A percentile compares a stretch with the other conserved stretches of the same genome.
phyloP scores from a whole-genome alignment of 495 filamentous ascomycete species.

The Parmelia sp. region DNA sequence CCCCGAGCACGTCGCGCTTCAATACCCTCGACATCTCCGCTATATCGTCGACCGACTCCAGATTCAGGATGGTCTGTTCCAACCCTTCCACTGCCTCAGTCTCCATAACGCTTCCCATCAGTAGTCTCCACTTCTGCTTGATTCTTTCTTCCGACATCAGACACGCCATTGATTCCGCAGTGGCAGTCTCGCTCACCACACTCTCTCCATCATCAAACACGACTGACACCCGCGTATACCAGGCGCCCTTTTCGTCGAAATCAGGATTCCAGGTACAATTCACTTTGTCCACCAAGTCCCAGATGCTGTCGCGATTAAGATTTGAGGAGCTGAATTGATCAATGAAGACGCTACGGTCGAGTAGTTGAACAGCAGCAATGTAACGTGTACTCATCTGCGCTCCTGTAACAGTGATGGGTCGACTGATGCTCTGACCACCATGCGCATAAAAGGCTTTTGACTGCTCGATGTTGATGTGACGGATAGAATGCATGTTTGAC shows the following conservation, averaged over 20 bases:
- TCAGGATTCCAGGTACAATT: constrained; percentile 32
- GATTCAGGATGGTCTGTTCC: too few species aligned
- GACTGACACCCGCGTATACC: not conserved
- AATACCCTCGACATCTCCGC: too few species aligned
- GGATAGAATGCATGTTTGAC: constrained; percentile 22
- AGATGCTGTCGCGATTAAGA: constrained; percentile 37
- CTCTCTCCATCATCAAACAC: not conserved
- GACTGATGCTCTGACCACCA: constrained; percentile 34
- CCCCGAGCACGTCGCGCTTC: too few species aligned
- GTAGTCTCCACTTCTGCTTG: not conserved
- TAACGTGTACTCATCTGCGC: constrained; percentile 44
- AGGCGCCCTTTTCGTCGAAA: constrained; percentile 17
- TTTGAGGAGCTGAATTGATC: constrained; percentile 31
- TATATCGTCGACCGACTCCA: too few species aligned
- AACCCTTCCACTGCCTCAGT: too few species aligned
- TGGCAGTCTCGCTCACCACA: not conserved
- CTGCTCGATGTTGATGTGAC: constrained; percentile 31
- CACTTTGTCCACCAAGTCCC: constrained; percentile 35
- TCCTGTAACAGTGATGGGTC: constrained; percentile 35
- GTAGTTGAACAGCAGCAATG: constrained; percentile 36
- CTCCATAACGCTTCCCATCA: too few species aligned
- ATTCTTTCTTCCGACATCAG: not conserved
- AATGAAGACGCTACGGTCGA: constrained; percentile 36
- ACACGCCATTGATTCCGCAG: not conserved
- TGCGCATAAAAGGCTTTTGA: constrained; percentile 34